Evolutionary conservation across 2,329 filamentous ascomycete species (phyloP), one percentile per base, ranked within the genome.

Genomic region (Xylaria sp.): DNA sequence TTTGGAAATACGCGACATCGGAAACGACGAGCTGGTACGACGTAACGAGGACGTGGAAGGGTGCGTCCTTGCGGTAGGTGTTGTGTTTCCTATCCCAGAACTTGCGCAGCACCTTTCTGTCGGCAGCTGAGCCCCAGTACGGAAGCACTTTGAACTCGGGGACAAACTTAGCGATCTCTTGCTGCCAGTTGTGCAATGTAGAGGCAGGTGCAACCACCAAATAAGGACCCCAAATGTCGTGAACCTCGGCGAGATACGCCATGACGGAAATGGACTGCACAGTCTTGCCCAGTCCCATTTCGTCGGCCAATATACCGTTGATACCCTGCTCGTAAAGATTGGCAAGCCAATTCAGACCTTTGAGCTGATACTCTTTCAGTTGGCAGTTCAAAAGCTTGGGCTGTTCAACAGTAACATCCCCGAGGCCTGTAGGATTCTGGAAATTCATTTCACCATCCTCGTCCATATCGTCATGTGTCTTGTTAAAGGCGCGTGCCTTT

Each of bases 401-500:
- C 79, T 99, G 96, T 71, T 94, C 91, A 65, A 99, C 93, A 77
- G 97, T 93, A 73, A 97, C 93, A 75, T 96, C 94, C 75, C 95
- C 95, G 75, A 99, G 87, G 77, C 95, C 96, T 3, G 94, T 96
- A 0, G 96, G 96, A 79, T 99, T 98, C 83, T 99, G 96, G 85
- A 99, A 99, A 83, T 99, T 99, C 92, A 99, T 93, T 82, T 99
- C 96, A 75, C 94, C 95, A 76, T 98, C 94, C 68, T 98, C 94
- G 73, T 96, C 92, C 80, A 92, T 90, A 66, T 88, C 89, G 61
- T 89, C 84, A 61, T 89, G 84, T 10, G 86, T 85, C 69, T 93
- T 90, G 82, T 98, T 97, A 86, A 99, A 99, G 10, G 93, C 93
- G 60, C 94, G 91, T 0, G 96, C 96, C 80, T 96, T 94, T 79